Evolutionary conservation across 2,329 filamentous ascomycete genomes (phyloP).

Genomic region (Chrysoporthe cubensis): DNA sequence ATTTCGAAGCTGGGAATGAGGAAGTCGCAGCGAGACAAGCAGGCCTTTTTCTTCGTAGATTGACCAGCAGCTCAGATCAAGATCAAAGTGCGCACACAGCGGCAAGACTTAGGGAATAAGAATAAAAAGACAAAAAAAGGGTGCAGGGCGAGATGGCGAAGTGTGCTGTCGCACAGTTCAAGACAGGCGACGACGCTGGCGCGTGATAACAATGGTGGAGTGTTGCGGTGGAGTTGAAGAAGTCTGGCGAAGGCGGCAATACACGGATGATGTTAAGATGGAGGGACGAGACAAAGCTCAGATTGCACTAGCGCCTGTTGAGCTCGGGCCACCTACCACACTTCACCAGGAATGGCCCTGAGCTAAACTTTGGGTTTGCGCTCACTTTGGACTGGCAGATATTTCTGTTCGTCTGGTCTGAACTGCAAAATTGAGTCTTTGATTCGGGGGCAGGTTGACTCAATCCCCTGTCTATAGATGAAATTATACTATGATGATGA

Average conservation of each 20-base stretch:
- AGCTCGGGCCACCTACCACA: constrained; percentile 1
- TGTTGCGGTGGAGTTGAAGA: constrained; percentile 7
- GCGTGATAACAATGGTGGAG: constrained; percentile 14
- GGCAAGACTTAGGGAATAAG: constrained; percentile 4
- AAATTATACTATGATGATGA: background rate
- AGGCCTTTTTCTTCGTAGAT: constrained; percentile 9
- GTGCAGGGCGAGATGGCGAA: background rate
- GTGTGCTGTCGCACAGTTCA: constrained; percentile 11
- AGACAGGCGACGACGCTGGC: constrained; percentile 11
- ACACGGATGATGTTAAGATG: background rate
- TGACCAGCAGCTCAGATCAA: constrained; percentile 15
- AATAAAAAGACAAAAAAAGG: constrained; percentile 12
- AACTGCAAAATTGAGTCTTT: background rate
- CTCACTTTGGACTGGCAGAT: background rate
- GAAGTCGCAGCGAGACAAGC: constrained; percentile 17
- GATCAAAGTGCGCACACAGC: background rate
- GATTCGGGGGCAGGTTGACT: background rate
- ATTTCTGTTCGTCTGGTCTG: background rate
- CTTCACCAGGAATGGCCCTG: background rate
- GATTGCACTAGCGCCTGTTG: background rate
- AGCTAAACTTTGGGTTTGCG: too few relatives aligned
- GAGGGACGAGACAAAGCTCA: background rate
- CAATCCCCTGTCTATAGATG: background rate
- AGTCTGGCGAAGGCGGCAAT: background rate
- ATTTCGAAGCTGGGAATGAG: constrained; percentile 18